phyloP scores from a whole-genome alignment of 768 basidiomycete genomes.

The Pleurotus ostreatus region DNA sequence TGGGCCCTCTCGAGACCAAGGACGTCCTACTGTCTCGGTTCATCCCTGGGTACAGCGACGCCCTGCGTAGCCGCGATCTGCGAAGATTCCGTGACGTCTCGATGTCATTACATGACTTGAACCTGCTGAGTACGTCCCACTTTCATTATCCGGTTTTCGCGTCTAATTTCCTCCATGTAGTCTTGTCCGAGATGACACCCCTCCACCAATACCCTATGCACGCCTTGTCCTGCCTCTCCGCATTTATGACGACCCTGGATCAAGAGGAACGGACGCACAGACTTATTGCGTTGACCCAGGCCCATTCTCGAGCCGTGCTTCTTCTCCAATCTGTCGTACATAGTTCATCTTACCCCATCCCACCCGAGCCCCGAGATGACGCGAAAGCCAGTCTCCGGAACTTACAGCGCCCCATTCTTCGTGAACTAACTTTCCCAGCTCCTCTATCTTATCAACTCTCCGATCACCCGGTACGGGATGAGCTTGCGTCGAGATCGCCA shows the following conservation, averaged over 20 bases:
- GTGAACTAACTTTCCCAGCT: slow-evolving; percentile 71
- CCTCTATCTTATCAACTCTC: slow-evolving; percentile 51
- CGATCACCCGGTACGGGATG: slow-evolving; percentile 5
- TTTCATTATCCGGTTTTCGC: slow-evolving; percentile 2
- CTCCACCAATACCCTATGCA: slow-evolving; percentile 72
- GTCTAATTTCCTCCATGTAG: slow-evolving; percentile 27
- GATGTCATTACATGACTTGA: slow-evolving; percentile 55
- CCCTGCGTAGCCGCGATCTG: slow-evolving; percentile 36
- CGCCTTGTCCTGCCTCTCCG: slow-evolving; percentile 50
- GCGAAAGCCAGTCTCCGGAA: slow-evolving; percentile 24
- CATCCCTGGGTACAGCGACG: slow-evolving; percentile 53
- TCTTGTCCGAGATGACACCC: slow-evolving; percentile 59
- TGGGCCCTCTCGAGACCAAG: slow-evolving; percentile 23
- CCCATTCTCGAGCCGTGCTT: slow-evolving; percentile 74
- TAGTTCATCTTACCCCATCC: slow-evolving; percentile 46
- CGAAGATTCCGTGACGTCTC: slow-evolving; percentile 41
- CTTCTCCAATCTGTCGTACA: slow-evolving; percentile 71
- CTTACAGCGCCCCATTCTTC: slow-evolving; percentile 26
- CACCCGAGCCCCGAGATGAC: slow-evolving; percentile 40
- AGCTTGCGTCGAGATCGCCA: neutral
- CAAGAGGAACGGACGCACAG: slow-evolving; percentile 30
- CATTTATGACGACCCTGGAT: slow-evolving; percentile 25
- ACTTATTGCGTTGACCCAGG: slow-evolving; percentile 47
- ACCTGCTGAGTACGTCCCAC: slow-evolving; percentile 56
- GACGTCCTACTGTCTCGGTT: slow-evolving; percentile 43